Evolutionary conservation across 257 asterid species (phyloP), one percentile per base, ranked within the genome.

Genomic region (Solanum pinnatisectum): DNA sequence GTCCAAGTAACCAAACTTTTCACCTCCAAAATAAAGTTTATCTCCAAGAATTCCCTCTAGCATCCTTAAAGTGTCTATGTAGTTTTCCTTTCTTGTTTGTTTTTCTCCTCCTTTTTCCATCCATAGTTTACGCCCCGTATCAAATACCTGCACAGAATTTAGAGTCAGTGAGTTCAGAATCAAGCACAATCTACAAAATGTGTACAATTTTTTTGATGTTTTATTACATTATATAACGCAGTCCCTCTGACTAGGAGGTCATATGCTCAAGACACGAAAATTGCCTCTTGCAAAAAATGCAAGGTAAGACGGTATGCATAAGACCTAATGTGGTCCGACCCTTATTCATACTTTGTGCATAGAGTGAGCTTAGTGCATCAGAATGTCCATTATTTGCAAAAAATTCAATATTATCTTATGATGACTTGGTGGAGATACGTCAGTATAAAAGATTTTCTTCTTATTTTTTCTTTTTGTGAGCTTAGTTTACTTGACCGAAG

Each of bases 21-120:
- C 91, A 11, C 94, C 95, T 5, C 96, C 97, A 86, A 94, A 93
- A 77, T 88, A 92, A 15, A 91, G 84, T 73, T 91, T 72, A 12
- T 92, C 93, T 18, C 95, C 93, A 39, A 94, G 86, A 59, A 87
- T 89, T 33, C 90, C 91, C 76, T 94, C 94, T 87, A 93, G 68
- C 68, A 67, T 25, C 87, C 88, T 92, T 59, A 92, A 86, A 22
- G 32, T 37, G 6, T 86, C 90, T 36, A 89, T 87, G 82, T 89
- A 79, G 36, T 90, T 89, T 67, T 88, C 86, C 88, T 90, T 91
- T 6, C 63, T 94, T 39, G 83, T 84, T 56, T 91, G 92, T 23
- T 71, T 88, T 82, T 91, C 93, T 67, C 90, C 94, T n/a, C 92
- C 93, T 82, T 90, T 92, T 4, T 42, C 77, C 20, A 27, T 2